Evolutionary conservation across 1,284 basidiomycete species (phyloP), one percentile per base, ranked within the genome.

Genomic region (Wolfiporia cocos): DNA sequence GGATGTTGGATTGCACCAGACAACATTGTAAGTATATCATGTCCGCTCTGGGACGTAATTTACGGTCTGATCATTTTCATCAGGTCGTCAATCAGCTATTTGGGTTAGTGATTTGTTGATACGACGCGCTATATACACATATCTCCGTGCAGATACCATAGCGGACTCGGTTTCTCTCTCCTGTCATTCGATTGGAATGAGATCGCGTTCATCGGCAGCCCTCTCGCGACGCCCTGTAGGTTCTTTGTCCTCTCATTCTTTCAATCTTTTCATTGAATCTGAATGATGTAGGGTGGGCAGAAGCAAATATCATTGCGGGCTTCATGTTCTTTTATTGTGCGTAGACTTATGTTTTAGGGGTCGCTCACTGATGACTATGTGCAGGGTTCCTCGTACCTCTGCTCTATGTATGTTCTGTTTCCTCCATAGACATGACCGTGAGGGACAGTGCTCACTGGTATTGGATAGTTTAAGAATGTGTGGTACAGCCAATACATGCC

Each of bases 41-140:
- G n/a, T n/a, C n/a, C n/a, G n/a, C n/a, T n/a, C n/a, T n/a, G n/a
- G n/a, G n/a, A n/a, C n/a, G n/a, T n/a, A n/a, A n/a, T n/a, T n/a
- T n/a, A n/a, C n/a, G n/a, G n/a, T n/a, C n/a, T n/a, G n/a, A n/a
- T n/a, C n/a, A n/a, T n/a, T n/a, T n/a, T n/a, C n/a, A n/a, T n/a
- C n/a, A n/a, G 23, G 77, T 81, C 37, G 78, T 95, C 50, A 95
- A 96, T 62, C 69, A 78, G 21, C 68, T 94, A 15, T 93, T 95
- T 57, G 92, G 92, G 19, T 81, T 82, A 32, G 49, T 31, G 6
- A 37, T 12, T 20, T 34, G n/a, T n/a, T n/a, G n/a, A n/a, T n/a
- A n/a, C n/a, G n/a, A n/a, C n/a, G n/a, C n/a, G n/a, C n/a, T n/a
- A n/a, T n/a, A n/a, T n/a, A n/a, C n/a, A n/a, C n/a, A n/a, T n/a